A percentile compares a stretch with the other conserved stretches of the same genome.
Evolutionary conservation across 495 filamentous ascomycete genomes (phyloP).

Genomic region (Trichoderma parareesei): DNA sequence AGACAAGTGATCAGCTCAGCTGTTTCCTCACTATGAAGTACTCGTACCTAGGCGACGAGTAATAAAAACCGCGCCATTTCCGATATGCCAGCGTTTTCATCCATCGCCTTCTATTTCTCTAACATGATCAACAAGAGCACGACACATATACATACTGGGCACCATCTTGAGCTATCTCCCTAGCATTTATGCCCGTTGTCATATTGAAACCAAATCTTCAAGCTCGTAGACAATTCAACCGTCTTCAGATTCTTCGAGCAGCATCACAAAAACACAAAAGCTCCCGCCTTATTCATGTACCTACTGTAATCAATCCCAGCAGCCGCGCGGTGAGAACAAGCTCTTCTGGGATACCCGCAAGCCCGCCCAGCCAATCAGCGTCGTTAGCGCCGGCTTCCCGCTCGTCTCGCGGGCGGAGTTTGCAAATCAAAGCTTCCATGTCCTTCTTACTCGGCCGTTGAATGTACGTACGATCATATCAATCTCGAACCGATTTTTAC

Average conservation of each 20-base stretch:
- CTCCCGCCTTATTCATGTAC: no score
- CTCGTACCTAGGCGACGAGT: no score
- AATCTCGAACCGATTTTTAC: neutral
- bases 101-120: neutral
- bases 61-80: neutral
- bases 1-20: neutral
- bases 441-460: neutral
- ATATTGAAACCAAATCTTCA: neutral
- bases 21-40: no score
- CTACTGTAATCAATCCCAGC: neutral
- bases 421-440: neutral
- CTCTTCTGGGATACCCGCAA: no score
- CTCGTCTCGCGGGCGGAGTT: neutral
- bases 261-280: no score
- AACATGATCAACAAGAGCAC: neutral
- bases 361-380: neutral
- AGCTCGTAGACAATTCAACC: no score
- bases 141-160: neutral
- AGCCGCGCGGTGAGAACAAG: neutral
- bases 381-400: slow-evolving; percentile 10
- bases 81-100: neutral
- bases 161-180: neutral
- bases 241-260: no score
- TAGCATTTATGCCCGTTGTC: neutral
- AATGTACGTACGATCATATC: neutral